phyloP scores from a whole-genome alignment of 306 rosid species.

The Urtica urens region DNA sequence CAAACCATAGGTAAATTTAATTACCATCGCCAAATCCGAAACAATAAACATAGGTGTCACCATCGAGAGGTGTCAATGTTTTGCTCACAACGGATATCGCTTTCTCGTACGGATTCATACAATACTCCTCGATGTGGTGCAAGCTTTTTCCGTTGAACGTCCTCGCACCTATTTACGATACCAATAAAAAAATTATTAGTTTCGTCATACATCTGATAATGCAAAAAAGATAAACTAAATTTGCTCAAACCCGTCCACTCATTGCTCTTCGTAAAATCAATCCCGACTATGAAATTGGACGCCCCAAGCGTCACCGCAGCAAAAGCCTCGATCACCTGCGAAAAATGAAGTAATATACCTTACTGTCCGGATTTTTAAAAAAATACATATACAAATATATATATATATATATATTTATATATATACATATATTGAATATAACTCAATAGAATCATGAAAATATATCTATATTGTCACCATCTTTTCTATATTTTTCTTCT shows the following conservation, averaged over 20 bases:
- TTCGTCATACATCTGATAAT: too few relatives aligned
- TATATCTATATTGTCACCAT: too few relatives aligned
- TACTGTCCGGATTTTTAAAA: too few relatives aligned
- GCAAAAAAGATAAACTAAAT: too few relatives aligned
- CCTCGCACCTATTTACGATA: slow-evolving; percentile 39
- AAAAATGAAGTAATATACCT: too few relatives aligned
- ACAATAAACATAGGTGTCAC: slow-evolving; percentile 85
- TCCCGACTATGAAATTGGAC: slow-evolving; percentile 83
- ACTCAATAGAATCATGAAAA: too few relatives aligned
- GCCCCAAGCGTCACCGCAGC: slow-evolving; percentile 88
- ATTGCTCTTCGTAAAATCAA: slow-evolving; percentile 93
- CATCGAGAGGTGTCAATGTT: slow-evolving; percentile 75
- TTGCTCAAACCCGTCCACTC: slow-evolving; percentile 92
- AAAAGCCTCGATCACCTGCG: slow-evolving; percentile 86
- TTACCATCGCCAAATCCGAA: slow-evolving; percentile 94
- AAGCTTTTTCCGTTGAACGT: slow-evolving; percentile 61
- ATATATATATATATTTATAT: too few relatives aligned
- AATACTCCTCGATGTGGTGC: slow-evolving; percentile 71
- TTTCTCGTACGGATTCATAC: slow-evolving; percentile 68
- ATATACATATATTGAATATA: too few relatives aligned
- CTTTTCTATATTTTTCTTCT: too few relatives aligned
- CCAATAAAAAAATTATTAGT: too few relatives aligned
- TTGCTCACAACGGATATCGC: slow-evolving; percentile 87
- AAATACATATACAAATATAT: too few relatives aligned
- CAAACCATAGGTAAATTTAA: slow-evolving; percentile 4